Evolutionary conservation across 768 basidiomycete species (phyloP).

Genomic region (Trametes coccinea): DNA sequence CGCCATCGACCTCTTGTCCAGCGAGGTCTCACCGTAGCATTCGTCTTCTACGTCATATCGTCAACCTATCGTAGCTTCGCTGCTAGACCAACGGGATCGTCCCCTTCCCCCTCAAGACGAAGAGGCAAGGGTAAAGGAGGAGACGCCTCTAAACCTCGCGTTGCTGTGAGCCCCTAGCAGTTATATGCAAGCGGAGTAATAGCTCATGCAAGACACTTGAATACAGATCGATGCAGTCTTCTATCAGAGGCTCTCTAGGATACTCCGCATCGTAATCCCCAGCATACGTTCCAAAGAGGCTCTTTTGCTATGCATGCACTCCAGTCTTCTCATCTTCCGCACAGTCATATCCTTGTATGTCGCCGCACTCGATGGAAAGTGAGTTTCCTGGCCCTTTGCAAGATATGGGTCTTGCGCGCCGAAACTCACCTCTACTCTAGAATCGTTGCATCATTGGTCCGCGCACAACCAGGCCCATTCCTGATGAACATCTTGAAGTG

Average conservation of each 20-base stretch:
- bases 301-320: slow-evolving; percentile 83
- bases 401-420: not conserved
- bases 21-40: slow-evolving; percentile 63
- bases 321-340: slow-evolving; percentile 82
- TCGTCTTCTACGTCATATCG: slow-evolving; percentile 69
- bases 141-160: slow-evolving; percentile 51
- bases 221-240: slow-evolving; percentile 87
- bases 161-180: slow-evolving; percentile 51
- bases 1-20: slow-evolving; percentile 72
- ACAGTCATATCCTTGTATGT: slow-evolving; percentile 94
- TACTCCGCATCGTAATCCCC: slow-evolving; percentile 89
- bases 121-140: slow-evolving; percentile 40
- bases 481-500: slow-evolving; percentile 84
- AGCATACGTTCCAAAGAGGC: slow-evolving; percentile 85
- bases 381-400: slow-evolving; percentile 4
- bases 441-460: slow-evolving; percentile 93
- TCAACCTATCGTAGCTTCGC: slow-evolving; percentile 62
- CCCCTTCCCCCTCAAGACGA: slow-evolving; percentile 31
- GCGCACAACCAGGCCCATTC: slow-evolving; percentile 78
- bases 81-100: slow-evolving; percentile 32
- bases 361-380: slow-evolving; percentile 91
- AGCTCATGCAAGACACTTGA: not conserved
- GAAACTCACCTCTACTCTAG: slow-evolving; percentile 38
- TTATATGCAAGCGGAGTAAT: not conserved
- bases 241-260: slow-evolving; percentile 72